Evolutionary conservation across 169 alveolate species (phyloP).

Genomic region (Nephromyces sp.): DNA sequence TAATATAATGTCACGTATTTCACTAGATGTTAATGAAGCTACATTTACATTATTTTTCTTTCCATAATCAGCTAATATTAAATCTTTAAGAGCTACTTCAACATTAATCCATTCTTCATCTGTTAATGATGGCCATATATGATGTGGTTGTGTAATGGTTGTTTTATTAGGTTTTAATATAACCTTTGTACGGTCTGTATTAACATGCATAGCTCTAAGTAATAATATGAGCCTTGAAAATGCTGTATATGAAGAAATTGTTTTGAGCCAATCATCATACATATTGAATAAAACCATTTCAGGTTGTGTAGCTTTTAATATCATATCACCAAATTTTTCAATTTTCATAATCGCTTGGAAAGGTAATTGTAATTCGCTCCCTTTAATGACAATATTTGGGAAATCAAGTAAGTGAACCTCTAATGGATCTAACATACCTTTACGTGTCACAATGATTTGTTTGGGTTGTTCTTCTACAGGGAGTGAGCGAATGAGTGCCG

Average conservation of each 20-base stretch:
- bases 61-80: constrained; percentile 96
- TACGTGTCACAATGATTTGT: constrained; percentile 97
- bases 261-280: constrained; percentile 99
- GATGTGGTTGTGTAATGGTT: constrained; percentile 96
- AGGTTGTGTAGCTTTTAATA: constrained; percentile 98
- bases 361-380: constrained; percentile 93
- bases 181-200: constrained; percentile 94
- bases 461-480: constrained; percentile 99
- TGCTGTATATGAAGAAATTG: constrained; percentile 94
- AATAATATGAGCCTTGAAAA: constrained; percentile 91
- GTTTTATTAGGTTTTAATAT: constrained; percentile 90
- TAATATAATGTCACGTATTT: constrained; percentile 96
- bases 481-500: constrained; percentile 97
- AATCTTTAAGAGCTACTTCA: constrained; percentile 95
- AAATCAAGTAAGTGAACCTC: constrained; percentile 99
- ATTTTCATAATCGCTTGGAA: constrained; percentile 95
- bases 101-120: constrained; percentile 99
- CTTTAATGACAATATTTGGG: constrained; percentile 99
- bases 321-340: constrained; percentile 98
- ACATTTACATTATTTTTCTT: constrained; percentile 96
- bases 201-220: constrained; percentile 94
- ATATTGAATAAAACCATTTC: constrained; percentile 96
- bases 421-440: constrained; percentile 99
- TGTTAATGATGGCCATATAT: constrained; percentile 99
- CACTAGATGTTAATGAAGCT: constrained; percentile 96